phyloP scores from a whole-genome alignment of 2,329 filamentous ascomycete genomes.

The Orbilia javanica region DNA sequence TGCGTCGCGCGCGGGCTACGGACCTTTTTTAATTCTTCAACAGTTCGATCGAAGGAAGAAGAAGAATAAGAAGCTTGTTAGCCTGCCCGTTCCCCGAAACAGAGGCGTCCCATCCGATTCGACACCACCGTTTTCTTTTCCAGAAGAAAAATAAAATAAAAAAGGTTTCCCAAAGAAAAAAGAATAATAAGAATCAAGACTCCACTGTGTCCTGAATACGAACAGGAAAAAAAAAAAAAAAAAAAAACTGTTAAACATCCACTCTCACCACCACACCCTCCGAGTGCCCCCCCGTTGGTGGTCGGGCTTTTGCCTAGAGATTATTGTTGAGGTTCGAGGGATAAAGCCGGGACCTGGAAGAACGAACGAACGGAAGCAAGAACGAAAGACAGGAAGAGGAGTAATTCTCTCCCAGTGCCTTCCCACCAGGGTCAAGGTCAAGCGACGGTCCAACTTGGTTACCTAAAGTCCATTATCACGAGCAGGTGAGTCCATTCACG shows the following conservation, averaged over 20 bases:
- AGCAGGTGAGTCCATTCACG: constrained; percentile 44
- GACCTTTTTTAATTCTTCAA: background rate
- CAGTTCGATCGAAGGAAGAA: constrained; percentile 32
- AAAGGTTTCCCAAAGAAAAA: background rate
- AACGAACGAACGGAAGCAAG: background rate
- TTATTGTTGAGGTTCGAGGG: constrained; percentile 29
- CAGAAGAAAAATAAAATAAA: too few relatives aligned
- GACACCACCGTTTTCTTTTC: constrained; percentile 37
- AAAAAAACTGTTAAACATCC: constrained; percentile 4
- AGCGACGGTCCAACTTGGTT: constrained; percentile 39
- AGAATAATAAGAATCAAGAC: constrained; percentile 20
- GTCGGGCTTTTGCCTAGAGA: constrained; percentile 42
- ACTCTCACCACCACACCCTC: constrained; percentile 18
- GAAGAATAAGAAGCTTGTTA: constrained; percentile 21
- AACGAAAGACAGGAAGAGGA: background rate
- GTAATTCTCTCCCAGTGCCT: constrained; percentile 29
- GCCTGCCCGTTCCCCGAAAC: constrained; percentile 57
- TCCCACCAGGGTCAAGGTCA: constrained; percentile 50
- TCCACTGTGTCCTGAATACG: constrained; percentile 33
- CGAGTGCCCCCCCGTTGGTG: constrained; percentile 38
- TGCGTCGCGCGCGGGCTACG: background rate
- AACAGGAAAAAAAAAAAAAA: background rate
- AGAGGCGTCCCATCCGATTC: constrained; percentile 57
- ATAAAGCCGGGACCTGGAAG: constrained; percentile 19
- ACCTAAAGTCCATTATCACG: constrained; percentile 44